Evolutionary conservation across 2,329 filamentous ascomycete genomes (phyloP).

Genomic region (Arthrobotrys sinensis): DNA sequence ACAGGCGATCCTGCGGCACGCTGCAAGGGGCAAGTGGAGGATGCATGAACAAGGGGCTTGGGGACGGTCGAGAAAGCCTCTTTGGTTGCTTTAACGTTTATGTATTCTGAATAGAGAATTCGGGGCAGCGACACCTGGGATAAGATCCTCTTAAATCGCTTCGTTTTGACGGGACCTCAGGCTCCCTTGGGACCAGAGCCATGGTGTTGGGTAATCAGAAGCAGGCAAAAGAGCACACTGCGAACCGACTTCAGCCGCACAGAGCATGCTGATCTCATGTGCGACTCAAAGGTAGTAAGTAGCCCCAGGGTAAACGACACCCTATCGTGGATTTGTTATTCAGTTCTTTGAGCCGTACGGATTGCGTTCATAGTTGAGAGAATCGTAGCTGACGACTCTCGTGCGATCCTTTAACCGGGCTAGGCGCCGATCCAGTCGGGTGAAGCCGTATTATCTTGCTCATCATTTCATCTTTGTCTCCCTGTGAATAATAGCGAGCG

Average conservation of each 20-base stretch:
- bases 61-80: slow-evolving; percentile 42
- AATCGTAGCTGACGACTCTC: slow-evolving; percentile 52
- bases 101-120: slow-evolving; percentile 50
- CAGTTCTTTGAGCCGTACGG: slow-evolving; percentile 24
- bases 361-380: slow-evolving; percentile 38
- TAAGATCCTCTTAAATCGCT: slow-evolving; percentile 53
- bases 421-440: slow-evolving; percentile 43
- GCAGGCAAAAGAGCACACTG: slow-evolving; percentile 42
- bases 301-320: slow-evolving; percentile 38
- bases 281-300: slow-evolving; percentile 33
- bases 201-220: slow-evolving; percentile 59
- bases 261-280: slow-evolving; percentile 59
- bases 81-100: slow-evolving; percentile 33
- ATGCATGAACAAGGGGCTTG: slow-evolving; percentile 62
- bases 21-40: slow-evolving; percentile 61
- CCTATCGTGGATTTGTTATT: slow-evolving; percentile 55
- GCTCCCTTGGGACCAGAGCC: slow-evolving; percentile 52
- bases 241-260: slow-evolving; percentile 61
- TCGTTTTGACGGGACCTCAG: slow-evolving; percentile 28
- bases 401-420: slow-evolving; percentile 48
- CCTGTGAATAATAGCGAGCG: slow-evolving; percentile 19
- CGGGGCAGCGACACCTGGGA: slow-evolving; percentile 55
- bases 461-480: slow-evolving; percentile 21
- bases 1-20: slow-evolving; percentile 61
- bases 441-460: slow-evolving; percentile 49